Conservation (phyloP, 2,329 filamentous ascomycete genomes). For the Colletotrichum graminicola region DNA sequence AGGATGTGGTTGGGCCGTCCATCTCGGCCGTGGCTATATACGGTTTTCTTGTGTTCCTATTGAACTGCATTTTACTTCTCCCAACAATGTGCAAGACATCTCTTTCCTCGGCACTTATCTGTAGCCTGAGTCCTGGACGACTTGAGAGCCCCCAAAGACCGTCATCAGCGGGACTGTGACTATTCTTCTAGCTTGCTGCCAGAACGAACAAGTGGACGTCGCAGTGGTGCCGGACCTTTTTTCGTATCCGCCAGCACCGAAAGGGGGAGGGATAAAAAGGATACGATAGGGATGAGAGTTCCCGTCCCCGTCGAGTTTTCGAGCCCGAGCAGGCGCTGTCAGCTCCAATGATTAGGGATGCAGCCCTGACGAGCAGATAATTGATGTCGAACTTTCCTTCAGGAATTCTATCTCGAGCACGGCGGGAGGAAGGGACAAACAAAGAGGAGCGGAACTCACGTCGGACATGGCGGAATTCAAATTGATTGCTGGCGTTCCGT, state of each 20-base stretch:
- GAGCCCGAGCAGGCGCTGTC: not conserved
- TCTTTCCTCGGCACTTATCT: not conserved
- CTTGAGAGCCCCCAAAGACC: too few species aligned
- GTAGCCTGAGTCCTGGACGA: not conserved
- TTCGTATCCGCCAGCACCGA: too few species aligned
- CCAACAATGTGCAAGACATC: not conserved
- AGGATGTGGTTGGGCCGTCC: not conserved
- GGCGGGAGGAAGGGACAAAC: not conserved
- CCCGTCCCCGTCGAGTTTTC: not conserved
- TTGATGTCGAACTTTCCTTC: not conserved
- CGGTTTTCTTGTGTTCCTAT: not conserved
- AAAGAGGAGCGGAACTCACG: not conserved
- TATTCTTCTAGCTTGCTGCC: too few species aligned
- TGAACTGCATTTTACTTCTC: not conserved
- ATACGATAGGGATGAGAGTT: not conserved
- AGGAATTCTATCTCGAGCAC: not conserved
- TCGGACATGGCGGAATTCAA: not conserved
- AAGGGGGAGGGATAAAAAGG: not conserved
- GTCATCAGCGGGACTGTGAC: too few species aligned
- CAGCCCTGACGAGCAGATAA: not conserved
- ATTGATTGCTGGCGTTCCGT: not conserved
- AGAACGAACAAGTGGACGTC: not conserved
- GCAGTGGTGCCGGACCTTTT: not conserved
- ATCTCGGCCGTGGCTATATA: not conserved
- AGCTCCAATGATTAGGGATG: not conserved